These are phyloP conservation scores for Pichia sp. DNA, from an alignment of 1,139 yeast species.

Conservation along the genomic window DNA sequence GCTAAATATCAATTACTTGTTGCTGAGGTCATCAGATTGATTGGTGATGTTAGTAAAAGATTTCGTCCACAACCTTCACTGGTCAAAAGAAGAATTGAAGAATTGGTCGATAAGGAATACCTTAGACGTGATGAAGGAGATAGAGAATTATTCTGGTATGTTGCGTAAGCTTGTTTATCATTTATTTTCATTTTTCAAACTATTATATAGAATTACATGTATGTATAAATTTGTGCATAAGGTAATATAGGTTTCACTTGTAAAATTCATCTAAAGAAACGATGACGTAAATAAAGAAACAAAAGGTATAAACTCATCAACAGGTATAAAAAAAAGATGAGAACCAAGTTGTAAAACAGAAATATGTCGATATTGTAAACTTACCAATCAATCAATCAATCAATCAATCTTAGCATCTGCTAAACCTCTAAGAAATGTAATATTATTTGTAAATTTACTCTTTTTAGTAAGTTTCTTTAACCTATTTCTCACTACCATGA, in stretches of 20 bases:
- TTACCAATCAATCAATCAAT: no score
- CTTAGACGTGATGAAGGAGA: constrained; percentile 65
- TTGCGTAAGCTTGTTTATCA: constrained; percentile 39
- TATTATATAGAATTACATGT: neutral
- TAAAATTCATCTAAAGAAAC: no score
- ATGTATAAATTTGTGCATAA: no score
- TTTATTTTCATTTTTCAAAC: neutral
- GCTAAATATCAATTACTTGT: constrained; percentile 61
- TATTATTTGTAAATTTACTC: constrained; percentile 33
- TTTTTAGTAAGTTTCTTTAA: constrained; percentile 68
- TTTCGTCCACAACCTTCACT: constrained; percentile 56
- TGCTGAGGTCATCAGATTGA: constrained; percentile 42
- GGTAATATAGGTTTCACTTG: no score
- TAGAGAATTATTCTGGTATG: constrained; percentile 59
- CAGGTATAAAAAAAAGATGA: no score
- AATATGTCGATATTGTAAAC: no score
- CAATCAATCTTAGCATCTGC: constrained; percentile 32
- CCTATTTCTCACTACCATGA: constrained; percentile 83
- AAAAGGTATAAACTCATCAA: no score
- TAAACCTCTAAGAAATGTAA: constrained; percentile 29
- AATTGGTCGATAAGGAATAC: constrained; percentile 77
- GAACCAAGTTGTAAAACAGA: no score
- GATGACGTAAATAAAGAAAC: no score
- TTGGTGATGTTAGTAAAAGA: constrained; percentile 54
- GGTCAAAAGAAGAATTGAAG: constrained; percentile 76